Evolutionary conservation across 495 filamentous ascomycete species (phyloP), one percentile per base, ranked within the genome.

Genomic region (Aspergillus nanangensis): DNA sequence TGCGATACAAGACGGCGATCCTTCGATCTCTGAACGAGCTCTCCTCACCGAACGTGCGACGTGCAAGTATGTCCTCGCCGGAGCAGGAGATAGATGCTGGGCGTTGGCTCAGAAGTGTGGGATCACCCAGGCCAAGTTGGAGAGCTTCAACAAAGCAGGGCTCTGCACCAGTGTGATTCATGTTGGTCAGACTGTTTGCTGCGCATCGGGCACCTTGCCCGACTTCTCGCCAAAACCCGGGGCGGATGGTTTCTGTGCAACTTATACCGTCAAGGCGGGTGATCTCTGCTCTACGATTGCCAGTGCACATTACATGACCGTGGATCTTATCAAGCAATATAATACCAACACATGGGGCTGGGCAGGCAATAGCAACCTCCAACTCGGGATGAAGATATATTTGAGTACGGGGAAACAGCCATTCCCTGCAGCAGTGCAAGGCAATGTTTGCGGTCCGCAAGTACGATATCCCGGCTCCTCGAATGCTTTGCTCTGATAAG

Each of bases 121-220:
- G 13, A 73, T 77, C n/a, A 55, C 63, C 8, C 29, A 25, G 1
- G 56, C 47, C 1, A 52, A 72, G 36, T 69, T 77, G 31, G 63
- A 46, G 18, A 63, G 66, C 48, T 66, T 57, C 53, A 77, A 76
- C 55, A 39, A 66, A 2, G 53, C 29, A 3, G 53, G 53, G 31
- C 41, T 72, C 10, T 77, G 73, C 56, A 54, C 62, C 2, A 61
- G 33, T 11, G 25, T 29, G 3, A 55, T 80, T 7, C 40, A 42
- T 20, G 27, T 47, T 4, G 49, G 53, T 2, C 61, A 78, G 42
- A 44, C 58, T n/a, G 69, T 77, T 19, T 79, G 77, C 62, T 78
- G 76, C 49, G 63, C 66, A 1, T 75, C 76, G 9, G 50, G 42
- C 0, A 48, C 71, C 1, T 55, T 55, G 11, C 49, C 25, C 5